Evolutionary conservation across 2,329 filamentous ascomycete species (phyloP), one percentile per base, ranked within the genome.

Genomic region (Teratosphaeria nubilosa): DNA sequence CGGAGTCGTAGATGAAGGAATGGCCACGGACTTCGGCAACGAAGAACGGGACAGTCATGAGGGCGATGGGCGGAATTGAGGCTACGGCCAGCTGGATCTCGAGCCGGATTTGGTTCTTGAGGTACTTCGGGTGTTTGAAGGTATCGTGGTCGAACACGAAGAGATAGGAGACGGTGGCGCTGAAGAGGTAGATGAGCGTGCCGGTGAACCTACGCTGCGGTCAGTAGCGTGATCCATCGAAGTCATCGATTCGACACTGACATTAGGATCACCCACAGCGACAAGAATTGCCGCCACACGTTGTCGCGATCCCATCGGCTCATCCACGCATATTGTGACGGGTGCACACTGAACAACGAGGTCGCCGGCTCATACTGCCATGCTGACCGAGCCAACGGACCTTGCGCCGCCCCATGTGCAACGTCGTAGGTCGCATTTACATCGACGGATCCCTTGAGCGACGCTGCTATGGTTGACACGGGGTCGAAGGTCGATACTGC

Each of bases 121-220:
- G 86, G 74, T 92, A 97, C 71, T 94, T 94, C 53, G 92, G 92
- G 73, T 97, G 92, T 56, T 90, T 79, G 75, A 92, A 85, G 51
- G 89, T 94, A 50, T 84, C 82, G 75, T 96, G 94, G 76, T 96
- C 91, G 77, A 96, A 96, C 70, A 96, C 80, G 76, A 96, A 87
- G 69, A 86, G 68, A 76, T 95, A 97, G 16, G 91, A 96, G 20
- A 95, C 79, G 5, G 86, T 81, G 3, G 91, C 88, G 70, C 90
- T 90, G 63, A 89, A 68, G 73, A 92, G 96, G 80, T 96, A 97
- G 58, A 94, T 79, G 53, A 91, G 64, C 34, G 91, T 74, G 57
- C 91, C 92, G 68, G 95, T 95, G 66, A 96, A 73, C 86, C 91
- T 96, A 68, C 34, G 16, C 3, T 48, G 41, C 24, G 13, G 54